Percentiles rank a stretch among this genome's conserved stretches.
Evolutionary conservation across 1,284 basidiomycete species (phyloP).

Genomic region (Phlebopus sp.): DNA sequence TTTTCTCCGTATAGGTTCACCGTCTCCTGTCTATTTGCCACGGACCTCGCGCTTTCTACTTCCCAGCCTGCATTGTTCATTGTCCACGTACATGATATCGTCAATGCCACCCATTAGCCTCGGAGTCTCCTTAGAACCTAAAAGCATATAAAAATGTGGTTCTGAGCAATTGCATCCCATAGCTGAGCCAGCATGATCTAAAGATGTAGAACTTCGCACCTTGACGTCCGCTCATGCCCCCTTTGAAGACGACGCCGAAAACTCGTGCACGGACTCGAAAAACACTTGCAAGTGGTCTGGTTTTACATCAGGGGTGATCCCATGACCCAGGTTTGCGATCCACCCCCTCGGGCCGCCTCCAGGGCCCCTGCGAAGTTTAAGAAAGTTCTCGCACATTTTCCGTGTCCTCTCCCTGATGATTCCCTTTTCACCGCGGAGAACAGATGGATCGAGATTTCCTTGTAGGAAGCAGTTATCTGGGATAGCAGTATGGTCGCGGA

Average conservation of each 20-base stretch:
- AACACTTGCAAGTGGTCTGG: constrained; percentile 90
- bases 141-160: too few species aligned
- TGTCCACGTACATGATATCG: constrained; percentile 22
- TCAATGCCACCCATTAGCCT: not conserved
- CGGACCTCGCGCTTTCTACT: constrained; percentile 6
- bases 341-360: constrained; percentile 62
- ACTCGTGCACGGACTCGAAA: constrained; percentile 88
- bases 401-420: constrained; percentile 89
- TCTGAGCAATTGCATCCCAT: not conserved
- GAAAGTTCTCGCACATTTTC: constrained; percentile 79
- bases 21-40: constrained; percentile 12
- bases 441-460: constrained; percentile 91
- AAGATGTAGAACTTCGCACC: constrained; percentile 1
- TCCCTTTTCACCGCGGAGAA: constrained; percentile 84
- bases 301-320: constrained; percentile 94
- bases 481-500: constrained; percentile 42
- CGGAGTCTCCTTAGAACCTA: not conserved
- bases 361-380: constrained; percentile 21
- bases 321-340: constrained; percentile 97
- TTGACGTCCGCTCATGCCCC: constrained; percentile 1
- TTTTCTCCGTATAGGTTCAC: constrained; percentile 27
- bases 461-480: constrained; percentile 69
- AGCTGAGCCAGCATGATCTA: too few species aligned
- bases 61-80: constrained; percentile 11
- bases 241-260: constrained; percentile 42